Base-by-base conservation (phyloP, 129 eudicot genomes). In the Chrysanthemum makinoi region DNA sequence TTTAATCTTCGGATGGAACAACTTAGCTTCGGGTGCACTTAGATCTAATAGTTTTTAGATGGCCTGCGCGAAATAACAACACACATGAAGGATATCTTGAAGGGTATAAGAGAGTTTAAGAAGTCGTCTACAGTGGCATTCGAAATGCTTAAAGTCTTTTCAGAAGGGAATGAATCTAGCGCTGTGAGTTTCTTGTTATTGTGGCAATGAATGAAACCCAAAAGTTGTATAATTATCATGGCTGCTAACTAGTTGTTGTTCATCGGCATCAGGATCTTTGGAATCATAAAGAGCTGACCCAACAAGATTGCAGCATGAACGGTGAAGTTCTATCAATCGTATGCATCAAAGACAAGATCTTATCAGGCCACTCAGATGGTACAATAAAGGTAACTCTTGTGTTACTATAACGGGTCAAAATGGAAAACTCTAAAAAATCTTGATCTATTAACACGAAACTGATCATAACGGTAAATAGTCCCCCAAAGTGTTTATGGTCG, bases 291-390 rank as follows among this genome's bases (percentile, higher is more conserved):
- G 89, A 89, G 72, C 51, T 89, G 65, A 65, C 58, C 62, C 87
- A 83, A 77, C 84, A 80, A 80, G 96, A 89, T 80, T 89, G 89
- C 76, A 74, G 77, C 61, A 60, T 17, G 3, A 84, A 82, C 30
- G 96, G 96, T 16, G 96, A 89, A 84, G 91, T 89, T 62, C 43
- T 82, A 20, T 71, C 89, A 0, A 57, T 89, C 20, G 72, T 81
- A 54, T 82, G 79, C 64, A 66, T 75, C 30, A 86, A 82, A 77
- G 86, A 76, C 67, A 80, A 77, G 66, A 80, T 86, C 70, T 80
- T 86, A 70, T 86, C 96, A 13, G 91, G 96, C 28, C 96, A 89
- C 71, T 81, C 96, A 43, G 96, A 89, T 82, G 96, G 96, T 33
- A 82, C 86, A 8, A 82, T 89, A 75, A 89, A 89, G 88, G 95